Evolutionary conservation across 1,284 basidiomycete species (phyloP).

Genomic region (Boletus hoseneyae): DNA sequence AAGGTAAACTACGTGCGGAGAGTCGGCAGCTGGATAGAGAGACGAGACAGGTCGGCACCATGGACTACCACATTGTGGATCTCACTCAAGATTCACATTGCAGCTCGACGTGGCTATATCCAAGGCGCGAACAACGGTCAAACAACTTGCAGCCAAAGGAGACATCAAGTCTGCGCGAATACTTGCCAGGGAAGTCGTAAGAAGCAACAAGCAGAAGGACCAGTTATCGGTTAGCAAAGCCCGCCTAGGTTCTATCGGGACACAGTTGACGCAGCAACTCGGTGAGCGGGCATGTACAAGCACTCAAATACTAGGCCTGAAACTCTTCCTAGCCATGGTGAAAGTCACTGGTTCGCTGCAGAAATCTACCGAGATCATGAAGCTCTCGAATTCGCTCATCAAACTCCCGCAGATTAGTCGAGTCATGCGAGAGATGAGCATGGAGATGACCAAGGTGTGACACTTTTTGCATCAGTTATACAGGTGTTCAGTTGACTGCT

Average conservation of each 20-base stretch:
- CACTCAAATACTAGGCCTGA: neutral
- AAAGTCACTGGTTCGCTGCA: slow-evolving; percentile 97
- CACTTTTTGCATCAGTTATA: neutral
- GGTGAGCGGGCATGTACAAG: slow-evolving; percentile 53
- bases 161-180: slow-evolving; percentile 92
- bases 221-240: slow-evolving; percentile 92
- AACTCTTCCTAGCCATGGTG: slow-evolving; percentile 70
- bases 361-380: slow-evolving; percentile 99
- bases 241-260: slow-evolving; percentile 85
- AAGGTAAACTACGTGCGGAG: slow-evolving; percentile 77
- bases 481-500: slow-evolving; percentile 8
- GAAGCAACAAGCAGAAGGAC: slow-evolving; percentile 94
- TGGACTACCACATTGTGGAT: slow-evolving; percentile 13
- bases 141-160: slow-evolving; percentile 88
- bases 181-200: slow-evolving; percentile 91
- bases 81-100: slow-evolving; percentile 19
- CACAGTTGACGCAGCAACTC: slow-evolving; percentile 90
- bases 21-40: slow-evolving; percentile 84
- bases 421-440: slow-evolving; percentile 95
- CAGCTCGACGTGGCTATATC: slow-evolving; percentile 82
- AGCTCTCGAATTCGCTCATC: slow-evolving; percentile 88
- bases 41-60: slow-evolving; percentile 79
- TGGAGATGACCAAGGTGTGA: slow-evolving; percentile 96
- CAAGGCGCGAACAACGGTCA: slow-evolving; percentile 83
- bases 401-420: slow-evolving; percentile 91